Evolutionary conservation across 805 yeast species (phyloP).

Genomic region (Brettanomyces anomalus): DNA sequence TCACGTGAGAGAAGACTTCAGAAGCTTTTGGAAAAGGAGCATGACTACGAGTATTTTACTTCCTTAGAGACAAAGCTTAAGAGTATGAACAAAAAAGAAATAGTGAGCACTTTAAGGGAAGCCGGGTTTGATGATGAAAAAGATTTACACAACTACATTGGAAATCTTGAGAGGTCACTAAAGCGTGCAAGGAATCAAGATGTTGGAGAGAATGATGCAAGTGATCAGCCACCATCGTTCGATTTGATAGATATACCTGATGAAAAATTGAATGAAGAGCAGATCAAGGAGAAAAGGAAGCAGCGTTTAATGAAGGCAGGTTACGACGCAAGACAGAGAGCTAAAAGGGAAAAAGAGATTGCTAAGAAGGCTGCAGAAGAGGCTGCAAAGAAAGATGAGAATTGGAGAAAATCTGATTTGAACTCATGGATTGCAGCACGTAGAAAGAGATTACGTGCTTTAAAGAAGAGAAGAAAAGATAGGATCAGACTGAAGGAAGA

Average conservation of each 20-base stretch:
- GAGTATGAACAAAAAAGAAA: conserved; percentile 42
- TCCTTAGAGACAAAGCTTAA: conserved; percentile 45
- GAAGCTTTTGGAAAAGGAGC: conserved; percentile 69
- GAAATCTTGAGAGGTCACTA: conserved; percentile 57
- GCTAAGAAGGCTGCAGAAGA: conserved; percentile 54
- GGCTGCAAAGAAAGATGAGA: conserved; percentile 54
- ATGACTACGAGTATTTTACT: conserved; percentile 66
- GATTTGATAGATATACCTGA: conserved; percentile 81
- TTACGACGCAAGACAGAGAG: conserved; percentile 78
- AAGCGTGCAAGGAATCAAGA: conserved; percentile 59
- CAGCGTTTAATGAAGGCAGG: conserved; percentile 80
- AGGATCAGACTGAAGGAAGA: conserved; percentile 65
- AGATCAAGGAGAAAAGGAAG: conserved; percentile 76
- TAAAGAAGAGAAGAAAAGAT: conserved; percentile 59
- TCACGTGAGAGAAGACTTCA: conserved; percentile 80
- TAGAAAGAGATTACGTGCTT: conserved; percentile 45
- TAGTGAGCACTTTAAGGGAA: conserved; percentile 44
- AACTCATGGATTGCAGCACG: conserved; percentile 74
- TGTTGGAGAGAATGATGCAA: conserved; percentile 45
- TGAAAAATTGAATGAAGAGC: conserved; percentile 69
- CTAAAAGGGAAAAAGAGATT: conserved; percentile 66
- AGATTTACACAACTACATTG: conserved; percentile 60
- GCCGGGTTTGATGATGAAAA: conserved; percentile 74
- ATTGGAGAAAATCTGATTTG: conserved; percentile 70
- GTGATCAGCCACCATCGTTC: conserved; percentile 42